Conservation (phyloP, 768 basidiomycete genomes). For the Cystobasidiopsis lactophilus region DNA sequence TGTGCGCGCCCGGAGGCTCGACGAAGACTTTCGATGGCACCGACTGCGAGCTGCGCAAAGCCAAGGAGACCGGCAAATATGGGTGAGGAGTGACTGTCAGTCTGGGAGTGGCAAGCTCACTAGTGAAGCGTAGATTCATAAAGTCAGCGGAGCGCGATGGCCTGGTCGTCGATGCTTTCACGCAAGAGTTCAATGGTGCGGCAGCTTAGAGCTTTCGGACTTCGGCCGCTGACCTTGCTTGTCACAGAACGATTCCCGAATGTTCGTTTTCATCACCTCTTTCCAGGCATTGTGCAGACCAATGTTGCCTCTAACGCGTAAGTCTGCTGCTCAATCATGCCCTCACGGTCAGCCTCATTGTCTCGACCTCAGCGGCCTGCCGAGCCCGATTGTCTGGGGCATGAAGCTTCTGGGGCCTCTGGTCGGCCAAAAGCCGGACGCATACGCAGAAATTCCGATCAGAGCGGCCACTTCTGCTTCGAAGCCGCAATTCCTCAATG, state of each 20-base stretch:
- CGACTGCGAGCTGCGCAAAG: background rate
- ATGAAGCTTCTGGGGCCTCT: no score
- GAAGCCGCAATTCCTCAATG: no score
- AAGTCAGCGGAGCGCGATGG: background rate
- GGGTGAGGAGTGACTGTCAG: no score
- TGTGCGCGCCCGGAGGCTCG: slow-evolving; percentile 2
- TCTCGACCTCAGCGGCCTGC: background rate
- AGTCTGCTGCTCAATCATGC: background rate
- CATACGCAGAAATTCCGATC: no score
- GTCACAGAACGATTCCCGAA: slow-evolving; percentile 7
- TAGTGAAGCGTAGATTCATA: no score
- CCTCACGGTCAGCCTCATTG: background rate
- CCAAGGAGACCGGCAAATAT: background rate
- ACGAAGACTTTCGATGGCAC: background rate
- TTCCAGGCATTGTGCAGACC: slow-evolving; percentile 16
- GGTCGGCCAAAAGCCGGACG: no score
- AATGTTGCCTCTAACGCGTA: background rate
- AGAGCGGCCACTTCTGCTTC: no score
- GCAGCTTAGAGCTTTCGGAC: no score
- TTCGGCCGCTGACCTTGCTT: no score
- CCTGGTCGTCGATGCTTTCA: background rate
- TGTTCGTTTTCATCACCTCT: slow-evolving; percentile 15
- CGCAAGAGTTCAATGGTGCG: slow-evolving; percentile 15
- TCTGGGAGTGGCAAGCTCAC: no score
- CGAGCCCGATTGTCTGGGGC: no score